phyloP scores from a whole-genome alignment of 2,329 filamentous ascomycete species.

The Boeremia lycopersici region DNA sequence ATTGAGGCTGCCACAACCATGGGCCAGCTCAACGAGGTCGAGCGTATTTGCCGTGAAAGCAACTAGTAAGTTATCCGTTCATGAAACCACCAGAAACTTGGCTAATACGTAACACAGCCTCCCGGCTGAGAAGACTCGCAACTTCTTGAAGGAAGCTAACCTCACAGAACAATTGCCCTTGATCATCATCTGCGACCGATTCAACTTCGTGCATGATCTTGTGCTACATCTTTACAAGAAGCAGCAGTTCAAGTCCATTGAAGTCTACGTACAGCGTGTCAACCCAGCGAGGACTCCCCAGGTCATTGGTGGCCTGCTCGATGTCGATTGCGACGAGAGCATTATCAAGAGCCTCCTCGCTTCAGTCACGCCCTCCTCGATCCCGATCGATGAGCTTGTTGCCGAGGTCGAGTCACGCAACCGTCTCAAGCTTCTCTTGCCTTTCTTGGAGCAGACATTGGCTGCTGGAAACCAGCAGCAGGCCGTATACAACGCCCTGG shows the following conservation, averaged over 20 bases:
- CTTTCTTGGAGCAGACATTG: constrained; percentile 92
- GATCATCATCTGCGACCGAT: constrained; percentile 99
- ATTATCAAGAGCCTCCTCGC: constrained; percentile 92
- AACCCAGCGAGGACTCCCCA: constrained; percentile 90
- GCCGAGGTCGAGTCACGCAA: constrained; percentile 95
- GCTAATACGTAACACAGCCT: constrained; percentile 57
- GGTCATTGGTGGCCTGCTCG: constrained; percentile 89
- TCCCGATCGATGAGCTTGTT: constrained; percentile 94
- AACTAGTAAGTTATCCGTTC: constrained; percentile 41
- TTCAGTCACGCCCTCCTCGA: constrained; percentile 81
- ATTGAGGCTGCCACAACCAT: constrained; percentile 96
- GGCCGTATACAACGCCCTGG: constrained; percentile 94
- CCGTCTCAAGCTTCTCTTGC: constrained; percentile 89
- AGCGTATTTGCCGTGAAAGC: constrained; percentile 95
- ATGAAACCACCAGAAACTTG: neutral
- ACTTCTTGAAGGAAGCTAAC: constrained; percentile 96
- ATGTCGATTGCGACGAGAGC: constrained; percentile 95
- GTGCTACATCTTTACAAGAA: constrained; percentile 98
- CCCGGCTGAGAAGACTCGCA: constrained; percentile 96
- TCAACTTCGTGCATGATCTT: constrained; percentile 97
- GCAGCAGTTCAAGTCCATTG: constrained; percentile 98
- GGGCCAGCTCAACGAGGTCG: constrained; percentile 92
- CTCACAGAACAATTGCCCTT: constrained; percentile 91
- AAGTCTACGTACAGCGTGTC: constrained; percentile 96
- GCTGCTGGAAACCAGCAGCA: constrained; percentile 92